phyloP scores from a whole-genome alignment of 2,329 filamentous ascomycete species.

The Arachnopeziza araneosa region DNA sequence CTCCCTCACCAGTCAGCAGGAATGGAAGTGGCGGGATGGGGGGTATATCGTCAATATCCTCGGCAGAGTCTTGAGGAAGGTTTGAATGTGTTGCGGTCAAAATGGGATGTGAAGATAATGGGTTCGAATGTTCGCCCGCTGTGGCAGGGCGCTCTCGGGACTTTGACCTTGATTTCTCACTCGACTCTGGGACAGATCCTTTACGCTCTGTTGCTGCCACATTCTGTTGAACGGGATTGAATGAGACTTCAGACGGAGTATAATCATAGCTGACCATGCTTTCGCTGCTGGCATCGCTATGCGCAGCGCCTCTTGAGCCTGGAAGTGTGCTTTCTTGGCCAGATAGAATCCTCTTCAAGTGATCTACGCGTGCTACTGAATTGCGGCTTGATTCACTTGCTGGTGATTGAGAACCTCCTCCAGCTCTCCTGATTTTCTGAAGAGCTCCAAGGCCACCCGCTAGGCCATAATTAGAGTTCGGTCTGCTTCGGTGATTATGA shows the following conservation, averaged over 20 bases:
- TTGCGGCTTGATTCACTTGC: slow-evolving; percentile 40
- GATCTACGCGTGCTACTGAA: slow-evolving; percentile 55
- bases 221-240: slow-evolving; percentile 36
- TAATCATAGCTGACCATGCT: slow-evolving; percentile 68
- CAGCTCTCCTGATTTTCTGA: slow-evolving; percentile 47
- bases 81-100: slow-evolving; percentile 8
- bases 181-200: slow-evolving; percentile 22
- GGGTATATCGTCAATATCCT: slow-evolving; percentile 23
- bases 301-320: slow-evolving; percentile 34
- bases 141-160: slow-evolving; percentile 24
- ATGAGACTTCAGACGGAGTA: slow-evolving; percentile 61
- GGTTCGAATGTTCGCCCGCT: slow-evolving; percentile 18
- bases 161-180: slow-evolving; percentile 26
- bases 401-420: slow-evolving; percentile 42
- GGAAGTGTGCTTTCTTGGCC: slow-evolving; percentile 40
- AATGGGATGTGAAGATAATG: slow-evolving; percentile 22
- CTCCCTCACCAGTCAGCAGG: slow-evolving; percentile 17
- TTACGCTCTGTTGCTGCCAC: slow-evolving; percentile 20
- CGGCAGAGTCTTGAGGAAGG: slow-evolving; percentile 12
- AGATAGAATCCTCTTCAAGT: slow-evolving; percentile 56
- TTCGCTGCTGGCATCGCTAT: slow-evolving; percentile 54
- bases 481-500: slow-evolving; percentile 18
- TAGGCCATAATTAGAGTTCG: slow-evolving; percentile 28
- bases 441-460: slow-evolving; percentile 32
- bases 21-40: slow-evolving; percentile 29